Conservation (phyloP, 192 early-diverging fungal species). For the Backusella psychrophila region DNA sequence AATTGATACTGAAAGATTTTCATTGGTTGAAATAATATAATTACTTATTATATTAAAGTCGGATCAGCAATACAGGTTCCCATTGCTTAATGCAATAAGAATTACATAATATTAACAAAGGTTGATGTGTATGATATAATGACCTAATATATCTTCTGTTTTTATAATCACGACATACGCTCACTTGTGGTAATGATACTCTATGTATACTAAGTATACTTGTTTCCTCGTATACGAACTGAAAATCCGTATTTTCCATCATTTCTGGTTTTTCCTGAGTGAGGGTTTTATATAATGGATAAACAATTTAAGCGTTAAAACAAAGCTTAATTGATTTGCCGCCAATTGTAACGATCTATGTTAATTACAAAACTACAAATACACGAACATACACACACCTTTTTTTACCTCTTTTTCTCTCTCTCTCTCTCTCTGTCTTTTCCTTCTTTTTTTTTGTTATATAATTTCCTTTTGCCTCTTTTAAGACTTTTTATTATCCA, state of each 20-base stretch:
- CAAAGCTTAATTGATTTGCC: conserved; percentile 1
- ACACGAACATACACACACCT: not conserved
- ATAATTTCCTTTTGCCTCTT: not conserved
- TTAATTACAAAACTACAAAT: not conserved
- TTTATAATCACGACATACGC: too few species aligned
- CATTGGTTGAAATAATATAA: too few species aligned
- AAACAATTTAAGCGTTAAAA: not conserved
- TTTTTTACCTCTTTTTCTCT: not conserved
- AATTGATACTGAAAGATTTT: too few species aligned
- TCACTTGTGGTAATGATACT: not conserved
- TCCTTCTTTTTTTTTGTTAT: not conserved
- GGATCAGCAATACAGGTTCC: too few species aligned
- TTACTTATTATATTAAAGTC: too few species aligned
- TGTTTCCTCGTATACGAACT: not conserved
- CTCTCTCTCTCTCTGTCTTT: not conserved
- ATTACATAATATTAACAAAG: too few species aligned
- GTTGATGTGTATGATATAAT: too few species aligned
- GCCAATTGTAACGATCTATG: not conserved
- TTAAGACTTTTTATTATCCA: not conserved
- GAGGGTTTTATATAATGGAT: not conserved
- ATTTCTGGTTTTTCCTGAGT: not conserved
- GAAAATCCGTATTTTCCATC: not conserved
- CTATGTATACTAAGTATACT: not conserved
- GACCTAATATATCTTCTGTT: too few species aligned
- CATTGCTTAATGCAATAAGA: too few species aligned